These are phyloP conservation scores for Emergomyces orientalis DNA, from an alignment of 2,329 filamentous ascomycete genomes.

Conservation along the genomic window DNA sequence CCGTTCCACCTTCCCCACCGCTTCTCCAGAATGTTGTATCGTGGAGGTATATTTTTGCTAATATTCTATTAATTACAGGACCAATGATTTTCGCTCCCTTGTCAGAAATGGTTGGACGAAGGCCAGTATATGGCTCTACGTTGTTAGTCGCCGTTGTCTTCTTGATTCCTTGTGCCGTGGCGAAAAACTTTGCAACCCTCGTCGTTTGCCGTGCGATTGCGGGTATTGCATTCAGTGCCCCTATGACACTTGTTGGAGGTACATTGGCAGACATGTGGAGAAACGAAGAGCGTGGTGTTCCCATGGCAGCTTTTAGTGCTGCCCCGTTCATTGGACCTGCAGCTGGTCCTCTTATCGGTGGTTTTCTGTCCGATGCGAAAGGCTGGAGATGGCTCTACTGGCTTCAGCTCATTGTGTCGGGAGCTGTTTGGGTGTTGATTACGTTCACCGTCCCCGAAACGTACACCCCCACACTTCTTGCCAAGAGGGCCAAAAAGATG, in stretches of 20 bases:
- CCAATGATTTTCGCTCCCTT: slow-evolving; percentile 73
- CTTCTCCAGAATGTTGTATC: not conserved
- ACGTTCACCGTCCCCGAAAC: slow-evolving; percentile 87
- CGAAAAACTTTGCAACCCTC: slow-evolving; percentile 66
- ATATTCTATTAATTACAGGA: slow-evolving; percentile 33
- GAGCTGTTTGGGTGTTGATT: slow-evolving; percentile 62
- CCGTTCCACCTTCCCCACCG: slow-evolving; percentile 20
- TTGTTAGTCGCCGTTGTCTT: slow-evolving; percentile 65
- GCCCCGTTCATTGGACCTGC: slow-evolving; percentile 77
- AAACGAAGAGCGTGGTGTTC: slow-evolving; percentile 73
- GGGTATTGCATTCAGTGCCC: slow-evolving; percentile 74
- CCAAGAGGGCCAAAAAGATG: slow-evolving; percentile 59
- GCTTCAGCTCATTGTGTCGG: slow-evolving; percentile 70
- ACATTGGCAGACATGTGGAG: slow-evolving; percentile 77
- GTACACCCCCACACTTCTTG: slow-evolving; percentile 70
- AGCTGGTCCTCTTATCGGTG: slow-evolving; percentile 66
- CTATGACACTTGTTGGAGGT: slow-evolving; percentile 77
- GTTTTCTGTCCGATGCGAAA: slow-evolving; percentile 59
- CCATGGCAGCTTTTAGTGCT: slow-evolving; percentile 77
- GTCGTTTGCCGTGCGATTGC: slow-evolving; percentile 69
- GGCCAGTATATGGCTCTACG: slow-evolving; percentile 61
- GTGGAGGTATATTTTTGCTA: not conserved
- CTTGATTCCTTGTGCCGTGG: slow-evolving; percentile 68
- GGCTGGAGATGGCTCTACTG: slow-evolving; percentile 83
- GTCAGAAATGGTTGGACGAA: slow-evolving; percentile 64